Evolutionary conservation across 805 yeast genomes (phyloP).

Genomic region (Nematodospora valgi): DNA sequence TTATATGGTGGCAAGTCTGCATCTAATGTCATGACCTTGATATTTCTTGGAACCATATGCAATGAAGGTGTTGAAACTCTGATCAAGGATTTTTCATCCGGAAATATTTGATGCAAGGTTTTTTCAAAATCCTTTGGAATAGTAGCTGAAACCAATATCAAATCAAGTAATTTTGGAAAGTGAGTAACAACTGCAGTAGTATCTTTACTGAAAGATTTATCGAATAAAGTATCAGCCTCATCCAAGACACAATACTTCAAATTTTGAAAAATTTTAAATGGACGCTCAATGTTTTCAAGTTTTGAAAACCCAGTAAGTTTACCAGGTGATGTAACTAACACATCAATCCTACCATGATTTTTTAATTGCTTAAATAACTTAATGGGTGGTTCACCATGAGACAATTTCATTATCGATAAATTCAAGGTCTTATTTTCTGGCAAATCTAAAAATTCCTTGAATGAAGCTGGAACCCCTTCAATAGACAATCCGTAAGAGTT

Average conservation of each 20-base stretch:
- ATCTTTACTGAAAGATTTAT: conserved; percentile 67
- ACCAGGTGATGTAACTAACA: conserved; percentile 83
- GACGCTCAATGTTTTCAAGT: conserved; percentile 26
- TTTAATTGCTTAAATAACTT: conserved; percentile 47
- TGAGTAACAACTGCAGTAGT: conserved; percentile 57
- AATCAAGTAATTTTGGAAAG: conserved; percentile 51
- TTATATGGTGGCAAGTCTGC: conserved; percentile 75
- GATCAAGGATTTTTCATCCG: conserved; percentile 46
- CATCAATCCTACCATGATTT: conserved; percentile 55
- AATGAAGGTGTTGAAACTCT: conserved; percentile 75
- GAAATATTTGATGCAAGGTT: conserved; percentile 58
- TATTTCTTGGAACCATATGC: conserved; percentile 77
- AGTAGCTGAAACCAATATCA: conserved; percentile 86
- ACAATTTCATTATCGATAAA: conserved; percentile 57
- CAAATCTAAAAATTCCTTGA: conserved; percentile 18
- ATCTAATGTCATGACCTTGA: conserved; percentile 72
- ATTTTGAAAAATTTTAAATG: conserved; percentile 35
- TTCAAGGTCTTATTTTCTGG: conserved; percentile 28
- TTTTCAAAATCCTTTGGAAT: conserved; percentile 75
- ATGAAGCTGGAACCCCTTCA: conserved; percentile 16
- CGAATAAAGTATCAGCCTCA: conserved; percentile 93
- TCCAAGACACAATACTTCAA: conserved; percentile 72
- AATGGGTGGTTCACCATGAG: conserved; percentile 52
- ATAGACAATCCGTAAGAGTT: conserved; percentile 20
- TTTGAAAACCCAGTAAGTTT: conserved; percentile 49